Conservation (phyloP, 2,329 filamentous ascomycete genomes). For the Aspergillus fructus region DNA sequence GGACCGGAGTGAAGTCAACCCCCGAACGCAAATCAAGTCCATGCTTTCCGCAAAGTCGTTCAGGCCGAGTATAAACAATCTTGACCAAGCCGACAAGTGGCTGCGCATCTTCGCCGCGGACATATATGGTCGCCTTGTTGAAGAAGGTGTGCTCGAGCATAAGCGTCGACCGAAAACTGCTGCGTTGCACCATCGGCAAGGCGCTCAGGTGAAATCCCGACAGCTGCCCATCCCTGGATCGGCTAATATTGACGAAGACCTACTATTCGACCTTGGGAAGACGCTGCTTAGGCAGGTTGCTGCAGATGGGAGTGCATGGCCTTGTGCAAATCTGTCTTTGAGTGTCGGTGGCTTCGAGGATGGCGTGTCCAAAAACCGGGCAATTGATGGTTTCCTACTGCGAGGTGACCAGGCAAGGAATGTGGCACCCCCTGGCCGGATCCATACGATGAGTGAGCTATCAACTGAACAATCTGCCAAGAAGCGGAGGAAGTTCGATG, state of each 20-base stretch:
- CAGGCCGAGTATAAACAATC: slow-evolving; percentile 73
- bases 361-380: slow-evolving; percentile 76
- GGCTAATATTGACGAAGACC: slow-evolving; percentile 67
- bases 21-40: slow-evolving; percentile 89
- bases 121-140: slow-evolving; percentile 83
- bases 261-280: slow-evolving; percentile 73
- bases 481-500: slow-evolving; percentile 51
- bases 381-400: slow-evolving; percentile 82
- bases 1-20: slow-evolving; percentile 84
- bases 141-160: slow-evolving; percentile 86
- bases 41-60: slow-evolving; percentile 98
- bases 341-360: slow-evolving; percentile 93
- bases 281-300: slow-evolving; percentile 75
- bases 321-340: slow-evolving; percentile 84
- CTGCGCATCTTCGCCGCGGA: slow-evolving; percentile 87
- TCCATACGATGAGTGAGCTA: slow-evolving; percentile 14
- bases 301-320: slow-evolving; percentile 78
- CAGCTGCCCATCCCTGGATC: slow-evolving; percentile 75
- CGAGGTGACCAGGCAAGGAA: slow-evolving; percentile 59
- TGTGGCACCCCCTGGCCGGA: slow-evolving; percentile 28
- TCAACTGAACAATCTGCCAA: slow-evolving; percentile 21
- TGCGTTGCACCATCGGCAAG: slow-evolving; percentile 77
- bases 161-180: slow-evolving; percentile 83
- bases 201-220: slow-evolving; percentile 70
- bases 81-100: slow-evolving; percentile 81